Conservation (phyloP, 176 grass and related monocot genomes). For the Alloteropsis semialata region DNA sequence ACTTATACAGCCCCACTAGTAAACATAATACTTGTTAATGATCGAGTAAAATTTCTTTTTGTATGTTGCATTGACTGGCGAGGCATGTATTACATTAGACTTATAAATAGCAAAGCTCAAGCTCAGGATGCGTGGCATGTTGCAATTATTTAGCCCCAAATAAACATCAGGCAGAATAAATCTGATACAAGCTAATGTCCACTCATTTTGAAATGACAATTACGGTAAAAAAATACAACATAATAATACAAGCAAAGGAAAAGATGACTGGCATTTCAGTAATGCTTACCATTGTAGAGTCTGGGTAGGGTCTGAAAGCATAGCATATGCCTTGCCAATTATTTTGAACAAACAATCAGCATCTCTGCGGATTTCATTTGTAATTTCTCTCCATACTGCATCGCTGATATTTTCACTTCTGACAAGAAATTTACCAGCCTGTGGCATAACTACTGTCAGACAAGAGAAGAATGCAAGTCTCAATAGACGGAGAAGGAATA, state of each 20-base stretch:
- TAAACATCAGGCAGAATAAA: not conserved
- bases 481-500: constrained; percentile 24
- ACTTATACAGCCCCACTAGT: not conserved
- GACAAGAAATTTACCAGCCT: constrained; percentile 69
- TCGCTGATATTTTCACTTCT: constrained; percentile 72
- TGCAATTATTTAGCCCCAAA: not conserved
- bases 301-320: constrained; percentile 73
- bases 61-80: not conserved
- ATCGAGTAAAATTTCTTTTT: not conserved
- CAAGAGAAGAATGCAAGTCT: constrained; percentile 4
- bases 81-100: not conserved
- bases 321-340: constrained; percentile 81
- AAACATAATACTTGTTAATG: not conserved
- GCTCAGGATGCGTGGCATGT: not conserved
- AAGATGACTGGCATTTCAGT: constrained; percentile 2
- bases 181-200: not conserved
- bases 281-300: constrained; percentile 53
- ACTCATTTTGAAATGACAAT: not conserved
- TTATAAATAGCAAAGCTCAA: not conserved
- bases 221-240: not conserved
- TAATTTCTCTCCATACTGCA: constrained; percentile 48
- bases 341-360: constrained; percentile 90
- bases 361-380: constrained; percentile 55
- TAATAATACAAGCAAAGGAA: not conserved
- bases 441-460: constrained; percentile 34